Percentiles rank a stretch among this genome's conserved stretches.
Evolutionary conservation across 305 asterid species (phyloP).

Genomic region (Striga hermonthica): DNA sequence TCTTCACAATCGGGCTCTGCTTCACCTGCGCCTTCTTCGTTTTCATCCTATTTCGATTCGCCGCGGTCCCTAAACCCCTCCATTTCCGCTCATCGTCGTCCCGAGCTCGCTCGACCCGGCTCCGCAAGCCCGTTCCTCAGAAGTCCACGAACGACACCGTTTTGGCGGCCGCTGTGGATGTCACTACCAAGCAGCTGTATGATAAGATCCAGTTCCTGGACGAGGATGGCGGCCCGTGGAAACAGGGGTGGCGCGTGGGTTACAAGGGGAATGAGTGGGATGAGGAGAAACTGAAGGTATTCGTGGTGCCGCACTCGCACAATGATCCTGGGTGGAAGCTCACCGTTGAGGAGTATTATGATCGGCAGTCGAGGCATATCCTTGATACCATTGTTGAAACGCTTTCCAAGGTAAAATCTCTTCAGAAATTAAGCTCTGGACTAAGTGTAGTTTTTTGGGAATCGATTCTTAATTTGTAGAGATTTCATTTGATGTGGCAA

Average conservation of each 20-base stretch:
- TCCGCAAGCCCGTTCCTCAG: slow-evolving; percentile 52
- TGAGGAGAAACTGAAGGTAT: slow-evolving; percentile 81
- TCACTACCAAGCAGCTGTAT: slow-evolving; percentile 76
- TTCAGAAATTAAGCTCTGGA: slow-evolving; percentile 20
- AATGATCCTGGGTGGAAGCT: slow-evolving; percentile 99
- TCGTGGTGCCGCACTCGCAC: slow-evolving; percentile 98
- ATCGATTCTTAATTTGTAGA: slow-evolving; percentile 2
- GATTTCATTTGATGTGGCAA: slow-evolving; percentile 5
- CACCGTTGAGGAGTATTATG: slow-evolving; percentile 92
- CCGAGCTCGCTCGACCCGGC: slow-evolving; percentile 45
- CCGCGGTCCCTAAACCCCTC: slow-evolving; percentile 63
- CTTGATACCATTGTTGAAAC: slow-evolving; percentile 93
- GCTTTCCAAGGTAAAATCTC: slow-evolving; percentile 62
- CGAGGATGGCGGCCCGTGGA: slow-evolving; percentile 97
- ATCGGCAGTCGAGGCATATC: slow-evolving; percentile 80
- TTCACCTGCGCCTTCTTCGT: slow-evolving; percentile 56
- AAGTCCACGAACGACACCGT: slow-evolving; percentile 51
- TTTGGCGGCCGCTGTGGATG: slow-evolving; percentile 66
- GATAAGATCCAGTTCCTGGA: slow-evolving; percentile 88
- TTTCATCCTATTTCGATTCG: slow-evolving; percentile 57
- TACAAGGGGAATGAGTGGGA: slow-evolving; percentile 90
- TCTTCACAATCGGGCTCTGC: slow-evolving; percentile 74
- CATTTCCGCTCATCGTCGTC: slow-evolving; percentile 34
- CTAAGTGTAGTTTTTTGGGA: neutral
- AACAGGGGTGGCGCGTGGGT: slow-evolving; percentile 91